A percentile compares a stretch with the other conserved stretches of the same genome.
Evolutionary conservation across 768 basidiomycete species (phyloP).

Genomic region (Mycena rosella): DNA sequence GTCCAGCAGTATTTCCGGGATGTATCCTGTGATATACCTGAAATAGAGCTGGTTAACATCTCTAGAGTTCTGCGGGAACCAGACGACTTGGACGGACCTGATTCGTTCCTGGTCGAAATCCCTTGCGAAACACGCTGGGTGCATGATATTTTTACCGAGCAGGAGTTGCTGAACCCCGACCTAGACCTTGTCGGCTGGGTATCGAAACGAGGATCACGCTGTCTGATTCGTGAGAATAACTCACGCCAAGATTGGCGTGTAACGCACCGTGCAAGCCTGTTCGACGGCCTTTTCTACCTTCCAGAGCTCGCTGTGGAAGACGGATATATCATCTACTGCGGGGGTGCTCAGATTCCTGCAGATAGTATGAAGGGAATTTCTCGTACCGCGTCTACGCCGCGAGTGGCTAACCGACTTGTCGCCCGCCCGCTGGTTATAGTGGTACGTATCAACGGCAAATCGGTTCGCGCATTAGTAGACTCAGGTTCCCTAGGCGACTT

Average conservation of each 20-base stretch:
- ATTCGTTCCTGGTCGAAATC: neutral
- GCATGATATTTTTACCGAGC: neutral
- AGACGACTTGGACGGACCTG: neutral
- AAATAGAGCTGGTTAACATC: neutral
- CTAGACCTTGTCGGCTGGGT: neutral
- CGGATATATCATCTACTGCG: neutral
- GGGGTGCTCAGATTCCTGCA: neutral
- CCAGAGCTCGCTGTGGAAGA: neutral
- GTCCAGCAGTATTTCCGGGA: conserved; percentile 19
- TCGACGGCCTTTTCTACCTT: neutral
- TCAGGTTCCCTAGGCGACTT: neutral
- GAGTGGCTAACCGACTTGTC: neutral
- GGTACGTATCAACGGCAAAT: neutral
- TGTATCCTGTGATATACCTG: neutral
- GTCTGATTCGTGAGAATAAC: neutral
- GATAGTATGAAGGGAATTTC: neutral
- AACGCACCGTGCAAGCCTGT: neutral
- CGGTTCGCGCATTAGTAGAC: neutral
- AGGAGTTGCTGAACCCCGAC: neutral
- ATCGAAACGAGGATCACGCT: neutral
- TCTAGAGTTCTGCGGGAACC: neutral
- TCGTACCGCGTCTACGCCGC: neutral
- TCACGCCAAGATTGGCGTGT: neutral
- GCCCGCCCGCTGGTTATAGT: neutral
- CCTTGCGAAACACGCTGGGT: neutral